These are phyloP conservation scores for Cryptococcus sp. DNA, from an alignment of 1,284 basidiomycete genomes.

Conservation along the genomic window DNA sequence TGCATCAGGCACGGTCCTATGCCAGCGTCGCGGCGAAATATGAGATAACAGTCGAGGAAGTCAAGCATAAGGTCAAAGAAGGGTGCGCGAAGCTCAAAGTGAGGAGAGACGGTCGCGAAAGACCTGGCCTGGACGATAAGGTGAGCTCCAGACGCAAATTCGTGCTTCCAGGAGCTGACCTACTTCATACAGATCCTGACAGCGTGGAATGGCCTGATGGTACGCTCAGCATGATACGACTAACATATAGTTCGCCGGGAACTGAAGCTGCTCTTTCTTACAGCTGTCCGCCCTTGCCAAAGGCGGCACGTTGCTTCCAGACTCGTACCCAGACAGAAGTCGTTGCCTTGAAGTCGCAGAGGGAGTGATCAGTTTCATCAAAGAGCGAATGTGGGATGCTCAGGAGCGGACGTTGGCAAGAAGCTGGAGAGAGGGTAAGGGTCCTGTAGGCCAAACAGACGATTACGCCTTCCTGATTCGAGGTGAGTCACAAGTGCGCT, in stretches of 20 bases:
- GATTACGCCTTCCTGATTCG: conserved; percentile 48
- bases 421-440: conserved; percentile 45
- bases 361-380: conserved; percentile 31
- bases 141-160: conserved; percentile 5
- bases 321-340: conserved; percentile 21
- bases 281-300: conserved; percentile 38
- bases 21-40: conserved; percentile 21
- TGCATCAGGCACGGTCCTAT: conserved; percentile 28
- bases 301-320: conserved; percentile 23
- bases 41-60: conserved; percentile 34
- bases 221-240: conserved; percentile 20
- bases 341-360: conserved; percentile 24
- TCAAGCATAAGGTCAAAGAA: conserved; percentile 26
- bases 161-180: background rate
- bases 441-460: conserved; percentile 44
- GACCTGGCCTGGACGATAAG: conserved; percentile 57
- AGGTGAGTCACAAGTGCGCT: conserved; percentile 7
- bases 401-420: conserved; percentile 23
- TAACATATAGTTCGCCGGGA: background rate
- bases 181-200: conserved; percentile 45
- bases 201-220: conserved; percentile 58
- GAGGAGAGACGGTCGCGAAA: conserved; percentile 52
- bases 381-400: conserved; percentile 32
- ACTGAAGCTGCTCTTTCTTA: background rate
- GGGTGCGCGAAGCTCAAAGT: conserved; percentile 40